phyloP scores from a whole-genome alignment of 257 asterid species.

The Verbascum thapsus region DNA sequence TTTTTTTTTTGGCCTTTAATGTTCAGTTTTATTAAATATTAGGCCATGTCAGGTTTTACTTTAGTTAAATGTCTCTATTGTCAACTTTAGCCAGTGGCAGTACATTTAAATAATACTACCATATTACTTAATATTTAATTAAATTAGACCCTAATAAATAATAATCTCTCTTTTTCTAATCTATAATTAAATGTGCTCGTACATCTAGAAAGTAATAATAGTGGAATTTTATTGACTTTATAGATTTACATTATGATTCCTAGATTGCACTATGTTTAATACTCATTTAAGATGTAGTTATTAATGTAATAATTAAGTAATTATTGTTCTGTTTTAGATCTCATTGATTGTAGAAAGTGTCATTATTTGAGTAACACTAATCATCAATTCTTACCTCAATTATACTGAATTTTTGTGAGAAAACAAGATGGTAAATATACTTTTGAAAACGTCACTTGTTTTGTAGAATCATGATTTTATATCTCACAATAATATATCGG shows the following conservation, averaged over 20 bases:
- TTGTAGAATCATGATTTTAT: too few relatives aligned
- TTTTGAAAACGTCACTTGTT: too few relatives aligned
- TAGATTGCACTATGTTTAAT: too few relatives aligned
- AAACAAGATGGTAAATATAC: too few relatives aligned
- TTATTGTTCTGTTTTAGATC: constrained; percentile 26
- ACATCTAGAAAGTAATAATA: constrained; percentile 18
- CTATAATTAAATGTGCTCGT: background rate
- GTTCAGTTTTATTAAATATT: constrained; percentile 34
- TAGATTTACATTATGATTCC: background rate
- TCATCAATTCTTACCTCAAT: too few relatives aligned
- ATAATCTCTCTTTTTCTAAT: background rate
- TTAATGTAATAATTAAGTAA: too few relatives aligned
- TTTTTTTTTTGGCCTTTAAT: constrained; percentile 8
- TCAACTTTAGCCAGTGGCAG: constrained; percentile 39
- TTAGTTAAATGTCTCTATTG: constrained; percentile 44
- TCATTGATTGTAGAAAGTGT: constrained; percentile 18
- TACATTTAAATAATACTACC: constrained; percentile 36
- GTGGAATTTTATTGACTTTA: too few relatives aligned
- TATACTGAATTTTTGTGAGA: too few relatives aligned
- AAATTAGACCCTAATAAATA: constrained; percentile 14
- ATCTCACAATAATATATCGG: too few relatives aligned
- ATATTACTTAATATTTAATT: constrained; percentile 8
- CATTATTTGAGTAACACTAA: too few relatives aligned
- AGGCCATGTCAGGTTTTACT: constrained; percentile 30
- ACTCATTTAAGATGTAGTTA: too few relatives aligned